Base-by-base conservation (phyloP, 768 basidiomycete species). In the Candolleomyces efflorescens region DNA sequence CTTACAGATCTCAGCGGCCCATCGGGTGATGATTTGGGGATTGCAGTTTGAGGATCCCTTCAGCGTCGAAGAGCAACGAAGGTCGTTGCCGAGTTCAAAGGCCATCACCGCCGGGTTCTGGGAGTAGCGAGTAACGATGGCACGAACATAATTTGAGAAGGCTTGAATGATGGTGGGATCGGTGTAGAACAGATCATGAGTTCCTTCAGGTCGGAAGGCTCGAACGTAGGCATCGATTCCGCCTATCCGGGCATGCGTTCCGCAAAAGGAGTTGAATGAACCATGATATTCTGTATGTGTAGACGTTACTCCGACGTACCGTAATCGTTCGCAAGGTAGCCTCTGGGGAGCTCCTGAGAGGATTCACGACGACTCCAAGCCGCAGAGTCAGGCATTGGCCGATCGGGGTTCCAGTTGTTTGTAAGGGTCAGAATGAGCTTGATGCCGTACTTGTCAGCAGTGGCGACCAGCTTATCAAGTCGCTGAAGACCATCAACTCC, bases 171-270 rank as follows among this genome's bases (percentile, higher is more conserved):
- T 68, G 20, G 59, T 54, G 12, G 62, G 17, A 55, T 72, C 62
- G 18, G 73, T 75, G 58, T 73, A 77, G 66, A 77, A 77, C 32
- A 63, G 60, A 55, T 76, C 75, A 53, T 76, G 75, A 1, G 67
- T 68, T 46, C 67, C 65, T 13, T 60, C 56, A 10, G 64, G 49
- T 13, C 61, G 46, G 48, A 71, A 71, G 43, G 68, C 67, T 3
- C 64, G 65, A 56, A 72, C 68, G 52, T 76, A 76, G 6, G 67
- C 61, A 58, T 76, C 75, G 66, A 76, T 74, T 5, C 75, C 75
- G 38, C 75, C 74, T 71, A 32, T 22, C 53, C 24, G 22, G 43
- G 39, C n/a, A n/a, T n/a, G n/a, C n/a, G n/a, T n/a, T n/a, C n/a
- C n/a, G n/a, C n/a, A n/a, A 52, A 53, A 3, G 51, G 41, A n/a